Evolutionary conservation across 1,139 yeast species (phyloP).

Genomic region (Pichia sp.): DNA sequence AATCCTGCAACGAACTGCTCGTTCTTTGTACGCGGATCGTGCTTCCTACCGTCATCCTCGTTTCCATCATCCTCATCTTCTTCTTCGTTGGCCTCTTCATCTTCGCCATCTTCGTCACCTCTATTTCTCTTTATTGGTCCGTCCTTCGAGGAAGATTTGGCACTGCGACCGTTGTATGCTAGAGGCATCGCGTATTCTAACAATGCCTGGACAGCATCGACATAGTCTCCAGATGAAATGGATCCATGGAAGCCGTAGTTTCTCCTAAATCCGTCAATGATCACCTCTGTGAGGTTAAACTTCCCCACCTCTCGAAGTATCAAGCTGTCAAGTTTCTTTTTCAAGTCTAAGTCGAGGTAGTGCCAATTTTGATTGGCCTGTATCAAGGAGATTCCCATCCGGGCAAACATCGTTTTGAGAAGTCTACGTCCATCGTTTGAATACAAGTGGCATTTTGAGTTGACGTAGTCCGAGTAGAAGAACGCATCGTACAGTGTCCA

Average conservation of each 20-base stretch:
- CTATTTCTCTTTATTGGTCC: not conserved
- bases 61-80: conserved; percentile 5
- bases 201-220: conserved; percentile 80
- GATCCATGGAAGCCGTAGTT: conserved; percentile 85
- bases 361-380: conserved; percentile 92
- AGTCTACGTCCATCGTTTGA: conserved; percentile 87
- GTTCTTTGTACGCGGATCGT: conserved; percentile 38
- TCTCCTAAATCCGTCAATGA: conserved; percentile 81
- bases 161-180: not conserved
- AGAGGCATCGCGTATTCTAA: conserved; percentile 54
- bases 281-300: conserved; percentile 79
- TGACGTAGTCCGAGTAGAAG: conserved; percentile 82
- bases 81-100: not conserved
- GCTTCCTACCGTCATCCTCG: conserved; percentile 21
- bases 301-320: conserved; percentile 67
- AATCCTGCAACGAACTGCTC: conserved; percentile 82
- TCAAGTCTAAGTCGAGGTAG: conserved; percentile 78
- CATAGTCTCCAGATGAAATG: conserved; percentile 89
- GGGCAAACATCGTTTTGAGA: conserved; percentile 86
- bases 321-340: conserved; percentile 65
- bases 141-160: not conserved
- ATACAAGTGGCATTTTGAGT: conserved; percentile 84
- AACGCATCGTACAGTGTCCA: conserved; percentile 93
- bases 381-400: conserved; percentile 89
- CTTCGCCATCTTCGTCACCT: not conserved